Base-by-base conservation (phyloP, 192 early-diverging fungal species). In the Cladochytrium replicatum region DNA sequence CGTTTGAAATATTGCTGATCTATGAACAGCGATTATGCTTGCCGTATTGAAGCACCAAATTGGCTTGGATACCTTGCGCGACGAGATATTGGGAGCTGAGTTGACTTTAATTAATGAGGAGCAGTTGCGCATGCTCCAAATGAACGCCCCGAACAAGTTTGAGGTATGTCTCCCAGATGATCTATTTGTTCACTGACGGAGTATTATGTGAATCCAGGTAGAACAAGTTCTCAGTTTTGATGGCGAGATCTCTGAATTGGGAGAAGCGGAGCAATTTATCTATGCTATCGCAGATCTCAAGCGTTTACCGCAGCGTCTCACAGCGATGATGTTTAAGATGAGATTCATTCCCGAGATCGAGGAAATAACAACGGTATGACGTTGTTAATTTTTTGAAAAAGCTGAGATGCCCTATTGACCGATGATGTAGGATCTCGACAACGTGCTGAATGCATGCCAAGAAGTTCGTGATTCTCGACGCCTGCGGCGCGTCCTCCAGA, bases 181-280 rank as follows among this genome's bases (percentile, higher is more conserved):
- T 29, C 65, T 60, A 6, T n/a, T n/a, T n/a, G 27, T 11, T 48
- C 71, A 0, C 38, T 77, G 54, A 61, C 60, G 11, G 21, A 56
- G 9, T 67, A 73, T 29, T n/a, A n/a, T n/a, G n/a, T n/a, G n/a
- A n/a, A n/a, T n/a, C n/a, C n/a, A n/a, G n/a, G n/a, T n/a, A n/a
- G n/a, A n/a, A n/a, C n/a, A n/a, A n/a, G 55, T 77, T 15, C 47
- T 42, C 25, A 38, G 46, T 1, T 77, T 63, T 44, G 57, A 69
- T 25, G 74, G 74, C 32, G 55, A 66, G 39, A 19, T 46, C 6
- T 43, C 55, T 17, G 43, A 58, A 13, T 42, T 77, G 2, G 74
- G 61, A 29, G 57, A 64, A 39, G 54, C 58, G 3, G 74, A 77
- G 41, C 48, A 58, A 40, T 77, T 63, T 46, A 52, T 77, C 32